A percentile compares a stretch with the other conserved stretches of the same genome.
These are phyloP conservation scores for Micromonas commoda DNA, from an alignment of 139 green algal species.

Conservation along the genomic window DNA sequence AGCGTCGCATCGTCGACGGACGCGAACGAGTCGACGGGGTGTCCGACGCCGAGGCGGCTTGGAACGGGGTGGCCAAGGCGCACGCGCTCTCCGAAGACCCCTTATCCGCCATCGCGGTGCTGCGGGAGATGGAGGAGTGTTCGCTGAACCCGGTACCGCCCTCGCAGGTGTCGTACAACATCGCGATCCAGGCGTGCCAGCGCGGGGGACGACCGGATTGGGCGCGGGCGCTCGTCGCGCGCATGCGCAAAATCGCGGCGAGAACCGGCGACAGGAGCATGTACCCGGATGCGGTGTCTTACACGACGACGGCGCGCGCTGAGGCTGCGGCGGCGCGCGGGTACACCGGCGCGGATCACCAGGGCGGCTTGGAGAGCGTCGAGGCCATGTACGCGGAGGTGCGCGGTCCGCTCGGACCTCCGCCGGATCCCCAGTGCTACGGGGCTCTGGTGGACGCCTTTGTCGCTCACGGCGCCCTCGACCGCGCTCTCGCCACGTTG, in stretches of 20 bases:
- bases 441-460: conserved; percentile 16
- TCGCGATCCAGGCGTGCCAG: conserved; percentile 43
- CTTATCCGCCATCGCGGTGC: background rate
- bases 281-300: conserved; percentile 9
- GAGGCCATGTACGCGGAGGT: background rate
- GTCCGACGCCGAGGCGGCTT: background rate
- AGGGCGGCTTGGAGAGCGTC: background rate
- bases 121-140: conserved; percentile 2
- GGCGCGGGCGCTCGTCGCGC: background rate
- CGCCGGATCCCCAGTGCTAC: background rate
- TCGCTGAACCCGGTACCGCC: conserved; percentile 28
- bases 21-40: background rate
- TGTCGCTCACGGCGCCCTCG: background rate
- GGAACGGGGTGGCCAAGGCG: conserved; percentile 7
- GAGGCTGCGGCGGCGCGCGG: background rate
- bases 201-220: conserved; percentile 18
- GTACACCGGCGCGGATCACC: background rate
- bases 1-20: background rate
- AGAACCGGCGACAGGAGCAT: background rate
- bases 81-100: background rate
- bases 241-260: background rate
- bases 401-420: background rate
- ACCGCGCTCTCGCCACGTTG: background rate
- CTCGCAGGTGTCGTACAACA: conserved; percentile 44
- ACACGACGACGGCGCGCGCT: conserved; percentile 2